Evolutionary conservation across 805 yeast genomes (phyloP).

Genomic region (Cyberlindnera japonica): DNA sequence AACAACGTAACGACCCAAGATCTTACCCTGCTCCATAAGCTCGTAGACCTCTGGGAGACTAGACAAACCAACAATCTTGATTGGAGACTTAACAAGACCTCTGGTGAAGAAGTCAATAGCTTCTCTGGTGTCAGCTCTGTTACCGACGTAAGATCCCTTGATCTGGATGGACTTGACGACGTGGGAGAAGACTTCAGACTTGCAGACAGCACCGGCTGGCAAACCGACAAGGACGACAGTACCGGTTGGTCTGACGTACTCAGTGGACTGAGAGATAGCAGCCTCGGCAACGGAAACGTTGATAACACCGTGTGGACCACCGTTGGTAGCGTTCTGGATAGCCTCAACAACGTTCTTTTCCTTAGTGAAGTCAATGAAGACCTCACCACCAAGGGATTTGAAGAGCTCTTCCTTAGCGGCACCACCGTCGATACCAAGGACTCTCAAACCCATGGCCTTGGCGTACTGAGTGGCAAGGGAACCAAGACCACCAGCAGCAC

Average conservation of each 20-base stretch:
- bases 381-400: slow-evolving; percentile 63
- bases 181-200: slow-evolving; percentile 65
- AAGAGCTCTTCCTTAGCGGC: slow-evolving; percentile 53
- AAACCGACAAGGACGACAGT: slow-evolving; percentile 71
- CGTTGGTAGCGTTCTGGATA: slow-evolving; percentile 54
- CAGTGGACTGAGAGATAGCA: slow-evolving; percentile 60
- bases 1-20: slow-evolving; percentile 85
- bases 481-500: slow-evolving; percentile 82
- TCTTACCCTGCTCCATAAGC: slow-evolving; percentile 79
- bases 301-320: slow-evolving; percentile 75
- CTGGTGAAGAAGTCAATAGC: slow-evolving; percentile 71
- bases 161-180: slow-evolving; percentile 71
- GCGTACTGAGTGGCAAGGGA: slow-evolving; percentile 73
- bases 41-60: slow-evolving; percentile 65
- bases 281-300: slow-evolving; percentile 71
- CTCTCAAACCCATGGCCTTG: slow-evolving; percentile 71
- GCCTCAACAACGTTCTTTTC: slow-evolving; percentile 53
- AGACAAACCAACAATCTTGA: slow-evolving; percentile 72
- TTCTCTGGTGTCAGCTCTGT: slow-evolving; percentile 82
- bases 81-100: slow-evolving; percentile 70
- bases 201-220: slow-evolving; percentile 75
- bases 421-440: slow-evolving; percentile 70
- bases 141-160: slow-evolving; percentile 84
- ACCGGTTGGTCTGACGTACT: slow-evolving; percentile 62
- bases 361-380: slow-evolving; percentile 55